Evolutionary conservation across 257 asterid genomes (phyloP).

Genomic region (Solanum etuberosum): DNA sequence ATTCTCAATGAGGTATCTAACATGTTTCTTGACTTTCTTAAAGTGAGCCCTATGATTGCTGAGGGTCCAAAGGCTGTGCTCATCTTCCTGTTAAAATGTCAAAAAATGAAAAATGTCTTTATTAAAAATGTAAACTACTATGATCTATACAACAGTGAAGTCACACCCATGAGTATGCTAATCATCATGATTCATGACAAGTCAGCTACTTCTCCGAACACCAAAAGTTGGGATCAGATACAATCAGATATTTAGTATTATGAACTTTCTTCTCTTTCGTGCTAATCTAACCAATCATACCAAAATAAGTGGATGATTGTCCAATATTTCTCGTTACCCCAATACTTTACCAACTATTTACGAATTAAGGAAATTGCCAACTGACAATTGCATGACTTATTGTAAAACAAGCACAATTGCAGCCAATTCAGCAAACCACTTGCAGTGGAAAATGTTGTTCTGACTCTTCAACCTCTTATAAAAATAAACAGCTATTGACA

Average conservation of each 20-base stretch:
- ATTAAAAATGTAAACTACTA: background rate
- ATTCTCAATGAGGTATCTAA: constrained; percentile 63
- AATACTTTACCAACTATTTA: background rate
- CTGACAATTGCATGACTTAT: background rate
- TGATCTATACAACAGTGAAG: background rate
- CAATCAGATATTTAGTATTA: background rate
- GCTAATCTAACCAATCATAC: background rate
- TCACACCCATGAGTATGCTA: background rate
- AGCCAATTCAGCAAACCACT: background rate
- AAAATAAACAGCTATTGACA: background rate
- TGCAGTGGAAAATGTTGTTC: background rate
- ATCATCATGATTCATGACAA: background rate
- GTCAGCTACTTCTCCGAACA: background rate
- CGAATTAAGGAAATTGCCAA: background rate
- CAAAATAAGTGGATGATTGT: background rate
- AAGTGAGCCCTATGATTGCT: background rate
- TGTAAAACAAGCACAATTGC: background rate
- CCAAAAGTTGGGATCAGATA: background rate
- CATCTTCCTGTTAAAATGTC: background rate
- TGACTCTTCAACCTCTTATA: background rate
- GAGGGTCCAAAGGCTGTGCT: background rate
- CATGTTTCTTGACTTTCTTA: background rate
- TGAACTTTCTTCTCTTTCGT: background rate
- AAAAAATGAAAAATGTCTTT: background rate
- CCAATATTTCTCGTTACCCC: background rate